Percentiles rank a stretch among this genome's conserved stretches.
These are phyloP conservation scores for Tricholoma matsutake DNA, from an alignment of 768 basidiomycete species.

Conservation along the genomic window DNA sequence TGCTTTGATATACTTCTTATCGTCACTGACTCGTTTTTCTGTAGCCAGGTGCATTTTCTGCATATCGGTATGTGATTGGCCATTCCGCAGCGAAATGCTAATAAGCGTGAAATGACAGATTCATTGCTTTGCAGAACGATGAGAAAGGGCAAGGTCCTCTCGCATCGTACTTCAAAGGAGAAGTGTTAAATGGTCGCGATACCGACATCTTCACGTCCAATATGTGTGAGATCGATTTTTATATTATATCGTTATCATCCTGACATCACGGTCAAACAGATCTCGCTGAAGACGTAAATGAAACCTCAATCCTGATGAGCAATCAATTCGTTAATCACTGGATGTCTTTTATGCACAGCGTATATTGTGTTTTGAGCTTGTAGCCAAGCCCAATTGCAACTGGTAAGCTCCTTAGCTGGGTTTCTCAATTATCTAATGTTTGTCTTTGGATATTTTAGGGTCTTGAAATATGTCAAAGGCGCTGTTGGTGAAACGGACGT, in stretches of 20 bases:
- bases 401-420: slow-evolving; percentile 47
- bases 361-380: slow-evolving; percentile 77
- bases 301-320: background rate
- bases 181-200: slow-evolving; percentile 77
- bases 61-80: slow-evolving; percentile 54
- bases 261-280: slow-evolving; percentile 40
- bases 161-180: slow-evolving; percentile 97
- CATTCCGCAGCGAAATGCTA: slow-evolving; percentile 2
- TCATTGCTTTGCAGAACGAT: slow-evolving; percentile 88
- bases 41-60: slow-evolving; percentile 92
- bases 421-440: slow-evolving; percentile 3
- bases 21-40: background rate
- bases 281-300: slow-evolving; percentile 83
- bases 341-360: slow-evolving; percentile 43
- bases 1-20: background rate
- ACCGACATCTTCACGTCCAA: slow-evolving; percentile 95
- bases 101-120: slow-evolving; percentile 34
- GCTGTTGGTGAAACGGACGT: slow-evolving; percentile 94
- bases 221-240: slow-evolving; percentile 65
- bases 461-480: slow-evolving; percentile 94
- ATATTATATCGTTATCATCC: slow-evolving; percentile 5
- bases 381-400: slow-evolving; percentile 73
- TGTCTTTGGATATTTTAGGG: slow-evolving; percentile 47
- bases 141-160: slow-evolving; percentile 79
- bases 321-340: background rate